These are phyloP conservation scores for Alternaria sp. DNA, from an alignment of 2,329 filamentous ascomycete species.

Conservation along the genomic window DNA sequence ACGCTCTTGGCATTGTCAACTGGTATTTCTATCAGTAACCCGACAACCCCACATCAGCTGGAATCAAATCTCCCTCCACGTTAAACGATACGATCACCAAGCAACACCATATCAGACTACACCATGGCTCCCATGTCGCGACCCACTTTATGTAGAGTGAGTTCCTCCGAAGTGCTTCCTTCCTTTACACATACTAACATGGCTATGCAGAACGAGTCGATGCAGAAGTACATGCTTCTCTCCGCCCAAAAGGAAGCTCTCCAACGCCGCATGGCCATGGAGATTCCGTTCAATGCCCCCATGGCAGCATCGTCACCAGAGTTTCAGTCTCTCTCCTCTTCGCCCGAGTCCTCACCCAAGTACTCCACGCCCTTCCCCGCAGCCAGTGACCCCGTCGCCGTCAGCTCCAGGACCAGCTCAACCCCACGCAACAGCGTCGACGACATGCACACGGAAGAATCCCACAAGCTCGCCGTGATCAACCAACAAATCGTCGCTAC, in stretches of 20 bases:
- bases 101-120: slow-evolving; percentile 3
- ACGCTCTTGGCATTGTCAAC: slow-evolving; percentile 19
- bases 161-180: background rate
- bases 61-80: slow-evolving; percentile 3
- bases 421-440: slow-evolving; percentile 31
- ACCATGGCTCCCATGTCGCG: slow-evolving; percentile 28
- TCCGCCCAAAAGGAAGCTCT: slow-evolving; percentile 51
- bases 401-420: slow-evolving; percentile 20
- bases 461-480: slow-evolving; percentile 56
- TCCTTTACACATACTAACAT: slow-evolving; percentile 16
- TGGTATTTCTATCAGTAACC: slow-evolving; percentile 16
- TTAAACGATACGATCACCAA: slow-evolving; percentile 1
- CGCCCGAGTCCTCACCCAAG: slow-evolving; percentile 34
- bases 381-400: slow-evolving; percentile 33
- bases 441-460: slow-evolving; percentile 49
- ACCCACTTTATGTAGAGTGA: slow-evolving; percentile 31
- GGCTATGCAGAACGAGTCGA: slow-evolving; percentile 32
- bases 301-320: slow-evolving; percentile 46
- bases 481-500: slow-evolving; percentile 62
- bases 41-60: slow-evolving; percentile 22
- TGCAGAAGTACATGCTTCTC: slow-evolving; percentile 51
- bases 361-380: slow-evolving; percentile 31
- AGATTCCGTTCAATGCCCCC: slow-evolving; percentile 41
- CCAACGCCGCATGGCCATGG: slow-evolving; percentile 48
- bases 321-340: slow-evolving; percentile 44